phyloP scores from a whole-genome alignment of 2,329 filamentous ascomycete species.

The Amesomyces nigricolor region DNA sequence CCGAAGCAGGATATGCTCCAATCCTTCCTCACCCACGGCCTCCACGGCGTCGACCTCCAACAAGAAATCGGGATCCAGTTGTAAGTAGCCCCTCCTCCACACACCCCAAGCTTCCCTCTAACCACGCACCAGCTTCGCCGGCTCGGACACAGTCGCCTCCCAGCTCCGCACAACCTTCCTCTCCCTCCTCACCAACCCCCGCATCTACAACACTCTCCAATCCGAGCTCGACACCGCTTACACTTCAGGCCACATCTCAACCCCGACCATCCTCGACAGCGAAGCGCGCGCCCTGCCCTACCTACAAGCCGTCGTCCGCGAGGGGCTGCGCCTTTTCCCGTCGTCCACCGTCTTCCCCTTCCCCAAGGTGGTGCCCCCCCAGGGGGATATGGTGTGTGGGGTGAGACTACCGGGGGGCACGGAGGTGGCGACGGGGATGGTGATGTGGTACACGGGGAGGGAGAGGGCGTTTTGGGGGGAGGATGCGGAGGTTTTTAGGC shows the following conservation, averaged over 20 bases:
- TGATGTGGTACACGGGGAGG: slow-evolving; percentile 2
- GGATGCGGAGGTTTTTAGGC: slow-evolving; percentile 19
- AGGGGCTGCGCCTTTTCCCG: slow-evolving; percentile 36
- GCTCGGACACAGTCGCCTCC: slow-evolving; percentile 35
- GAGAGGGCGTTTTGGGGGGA: slow-evolving; percentile 14
- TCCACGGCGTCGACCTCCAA: slow-evolving; percentile 33
- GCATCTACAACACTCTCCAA: slow-evolving; percentile 39
- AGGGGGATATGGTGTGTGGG: slow-evolving; percentile 9
- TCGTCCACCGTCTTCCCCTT: slow-evolving; percentile 23
- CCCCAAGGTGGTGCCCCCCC: slow-evolving; percentile 9
- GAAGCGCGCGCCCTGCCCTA: slow-evolving; percentile 29
- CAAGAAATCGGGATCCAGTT: slow-evolving; percentile 38
- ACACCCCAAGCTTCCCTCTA: not conserved
- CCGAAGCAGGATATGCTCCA: slow-evolving; percentile 36
- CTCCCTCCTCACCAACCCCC: slow-evolving; percentile 45
- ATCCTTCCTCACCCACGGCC: slow-evolving; percentile 35
- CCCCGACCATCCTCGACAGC: slow-evolving; percentile 7
- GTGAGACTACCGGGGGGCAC: slow-evolving; percentile 5
- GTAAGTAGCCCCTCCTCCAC: slow-evolving; percentile 23
- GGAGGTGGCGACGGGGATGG: slow-evolving; percentile 5
- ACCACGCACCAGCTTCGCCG: slow-evolving; percentile 27
- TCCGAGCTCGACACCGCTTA: slow-evolving; percentile 41
- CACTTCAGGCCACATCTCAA: not conserved
- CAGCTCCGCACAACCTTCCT: slow-evolving; percentile 44
- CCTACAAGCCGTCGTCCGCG: slow-evolving; percentile 36